These are phyloP conservation scores for Mortierella sp. DNA, from an alignment of 371 early-diverging fungal species.

Conservation along the genomic window DNA sequence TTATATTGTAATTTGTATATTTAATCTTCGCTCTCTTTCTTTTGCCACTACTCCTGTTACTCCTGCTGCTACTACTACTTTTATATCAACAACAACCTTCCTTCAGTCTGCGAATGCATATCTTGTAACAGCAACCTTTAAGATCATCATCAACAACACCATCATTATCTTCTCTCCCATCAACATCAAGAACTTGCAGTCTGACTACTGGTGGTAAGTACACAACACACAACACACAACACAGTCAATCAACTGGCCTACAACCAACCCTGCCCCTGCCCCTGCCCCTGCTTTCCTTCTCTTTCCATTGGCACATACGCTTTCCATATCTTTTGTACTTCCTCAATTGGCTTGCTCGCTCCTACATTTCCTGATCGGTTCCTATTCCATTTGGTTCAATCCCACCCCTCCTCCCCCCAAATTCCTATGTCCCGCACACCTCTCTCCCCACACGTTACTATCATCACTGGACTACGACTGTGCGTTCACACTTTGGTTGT, in stretches of 20 bases:
- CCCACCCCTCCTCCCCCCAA: no score
- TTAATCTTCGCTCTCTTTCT: neutral
- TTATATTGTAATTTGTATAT: no score
- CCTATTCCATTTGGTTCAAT: no score
- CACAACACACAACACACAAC: neutral
- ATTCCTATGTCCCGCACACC: no score
- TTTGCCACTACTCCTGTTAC: neutral
- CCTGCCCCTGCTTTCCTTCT: neutral
- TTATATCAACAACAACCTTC: no score
- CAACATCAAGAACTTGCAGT: neutral
- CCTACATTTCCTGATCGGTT: neutral
- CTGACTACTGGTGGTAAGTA: slow-evolving; percentile 25
- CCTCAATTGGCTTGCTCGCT: neutral
- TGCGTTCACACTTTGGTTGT: no score
- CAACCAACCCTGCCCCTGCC: neutral
- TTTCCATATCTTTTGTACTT: no score
- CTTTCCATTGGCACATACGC: neutral
- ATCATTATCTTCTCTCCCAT: neutral
- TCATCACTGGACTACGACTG: no score
- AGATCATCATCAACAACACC: neutral
- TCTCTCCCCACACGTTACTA: no score
- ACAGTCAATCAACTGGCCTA: no score
- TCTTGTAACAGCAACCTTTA: slow-evolving; percentile 3
- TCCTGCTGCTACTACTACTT: neutral
- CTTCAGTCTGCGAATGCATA: slow-evolving; percentile 9